Evolutionary conservation across 2,329 filamentous ascomycete species (phyloP).

Genomic region (Pseudocercospora fuligena): DNA sequence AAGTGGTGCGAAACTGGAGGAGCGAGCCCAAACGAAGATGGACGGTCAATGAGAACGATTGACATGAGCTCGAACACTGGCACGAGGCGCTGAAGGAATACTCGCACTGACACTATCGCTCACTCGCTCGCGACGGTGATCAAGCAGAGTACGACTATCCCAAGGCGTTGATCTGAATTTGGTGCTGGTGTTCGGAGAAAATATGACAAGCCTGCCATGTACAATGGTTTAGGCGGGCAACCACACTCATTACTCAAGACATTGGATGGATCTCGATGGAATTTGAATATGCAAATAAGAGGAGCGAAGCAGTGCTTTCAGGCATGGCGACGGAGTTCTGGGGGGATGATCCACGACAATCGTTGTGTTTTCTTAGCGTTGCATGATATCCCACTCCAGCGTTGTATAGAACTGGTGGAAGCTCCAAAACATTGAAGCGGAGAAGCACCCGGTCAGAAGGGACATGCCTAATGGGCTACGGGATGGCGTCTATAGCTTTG

Average conservation of each 20-base stretch:
- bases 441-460: background rate
- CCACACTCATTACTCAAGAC: background rate
- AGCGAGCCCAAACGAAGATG: constrained; percentile 30
- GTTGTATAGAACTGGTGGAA: constrained; percentile 1
- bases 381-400: constrained; percentile 5
- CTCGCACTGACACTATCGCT: constrained; percentile 4
- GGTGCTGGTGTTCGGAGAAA: constrained; percentile 11
- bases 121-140: background rate
- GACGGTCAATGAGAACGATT: constrained; percentile 31
- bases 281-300: background rate
- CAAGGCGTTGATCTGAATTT: background rate
- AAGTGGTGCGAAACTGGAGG: constrained; percentile 22
- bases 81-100: constrained; percentile 17
- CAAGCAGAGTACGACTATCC: background rate
- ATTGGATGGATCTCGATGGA: background rate
- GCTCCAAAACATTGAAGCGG: background rate
- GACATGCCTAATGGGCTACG: background rate
- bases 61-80: constrained; percentile 23
- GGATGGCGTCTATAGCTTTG: background rate
- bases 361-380: background rate
- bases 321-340: background rate
- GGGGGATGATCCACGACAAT: background rate
- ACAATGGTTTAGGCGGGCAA: background rate
- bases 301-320: background rate
- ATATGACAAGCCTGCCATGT: background rate